These are phyloP conservation scores for Curvularia hawaiiensis DNA, from an alignment of 2,329 filamentous ascomycete genomes.

Conservation along the genomic window DNA sequence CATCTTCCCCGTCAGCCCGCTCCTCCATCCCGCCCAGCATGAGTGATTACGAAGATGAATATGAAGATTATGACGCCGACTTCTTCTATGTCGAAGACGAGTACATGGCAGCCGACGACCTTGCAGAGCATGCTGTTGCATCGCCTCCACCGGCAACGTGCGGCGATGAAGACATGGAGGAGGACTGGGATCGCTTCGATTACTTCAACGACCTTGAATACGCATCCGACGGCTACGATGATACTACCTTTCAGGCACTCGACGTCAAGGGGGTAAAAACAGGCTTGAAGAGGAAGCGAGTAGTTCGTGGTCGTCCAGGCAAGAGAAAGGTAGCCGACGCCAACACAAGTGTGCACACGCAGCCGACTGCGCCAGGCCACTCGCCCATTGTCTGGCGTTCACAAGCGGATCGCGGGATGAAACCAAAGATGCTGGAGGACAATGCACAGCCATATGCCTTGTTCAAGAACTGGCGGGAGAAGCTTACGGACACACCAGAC, in stretches of 20 bases:
- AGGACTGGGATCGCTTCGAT: constrained; percentile 55
- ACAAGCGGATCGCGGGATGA: constrained; percentile 27
- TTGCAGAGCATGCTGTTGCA: constrained; percentile 54
- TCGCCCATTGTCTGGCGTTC: constrained; percentile 45
- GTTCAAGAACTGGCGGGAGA: constrained; percentile 53
- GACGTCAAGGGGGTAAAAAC: constrained; percentile 26
- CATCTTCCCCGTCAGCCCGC: constrained; percentile 1
- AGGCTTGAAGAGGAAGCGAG: constrained; percentile 41
- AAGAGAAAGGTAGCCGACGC: constrained; percentile 34
- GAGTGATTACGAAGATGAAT: constrained; percentile 51
- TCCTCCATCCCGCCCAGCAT: constrained; percentile 31
- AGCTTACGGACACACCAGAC: constrained; percentile 38
- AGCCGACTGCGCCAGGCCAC: constrained; percentile 21
- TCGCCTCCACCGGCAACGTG: constrained; percentile 47
- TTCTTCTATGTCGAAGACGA: constrained; percentile 57
- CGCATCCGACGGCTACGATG: constrained; percentile 54
- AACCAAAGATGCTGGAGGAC: constrained; percentile 36
- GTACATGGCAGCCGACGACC: constrained; percentile 52
- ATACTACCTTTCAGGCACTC: constrained; percentile 42
- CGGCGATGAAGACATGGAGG: constrained; percentile 37
- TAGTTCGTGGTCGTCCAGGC: constrained; percentile 15
- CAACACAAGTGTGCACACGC: constrained; percentile 3
- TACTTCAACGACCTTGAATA: constrained; percentile 58
- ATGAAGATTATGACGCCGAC: constrained; percentile 48
- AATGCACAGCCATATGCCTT: constrained; percentile 46